Conservation (phyloP, 2,329 filamentous ascomycete species). For the Penicillium sp. region DNA sequence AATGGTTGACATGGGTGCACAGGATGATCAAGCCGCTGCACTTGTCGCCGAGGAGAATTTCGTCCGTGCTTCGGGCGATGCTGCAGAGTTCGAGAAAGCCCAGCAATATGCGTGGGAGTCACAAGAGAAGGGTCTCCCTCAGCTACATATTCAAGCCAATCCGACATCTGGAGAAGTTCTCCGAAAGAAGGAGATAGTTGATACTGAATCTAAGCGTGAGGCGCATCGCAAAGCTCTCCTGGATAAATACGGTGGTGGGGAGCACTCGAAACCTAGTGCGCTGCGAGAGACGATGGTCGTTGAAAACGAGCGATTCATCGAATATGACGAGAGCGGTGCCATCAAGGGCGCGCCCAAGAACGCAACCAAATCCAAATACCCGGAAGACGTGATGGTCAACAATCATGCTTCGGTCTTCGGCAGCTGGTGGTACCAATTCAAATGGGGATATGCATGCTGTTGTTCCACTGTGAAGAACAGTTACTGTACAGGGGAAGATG, state of each 20-base stretch:
- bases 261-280: conserved; percentile 60
- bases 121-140: conserved; percentile 76
- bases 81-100: conserved; percentile 85
- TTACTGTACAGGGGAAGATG: conserved; percentile 92
- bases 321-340: conserved; percentile 87
- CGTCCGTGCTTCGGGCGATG: conserved; percentile 83
- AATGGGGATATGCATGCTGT: conserved; percentile 96
- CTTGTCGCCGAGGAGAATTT: conserved; percentile 93
- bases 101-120: conserved; percentile 93
- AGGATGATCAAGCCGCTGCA: conserved; percentile 74
- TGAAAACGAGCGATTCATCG: conserved; percentile 83
- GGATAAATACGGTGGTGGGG: conserved; percentile 78
- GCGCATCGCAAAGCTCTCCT: conserved; percentile 69
- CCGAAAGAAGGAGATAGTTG: conserved; percentile 75
- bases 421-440: conserved; percentile 94
- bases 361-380: conserved; percentile 82
- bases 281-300: conserved; percentile 68
- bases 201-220: conserved; percentile 66
- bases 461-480: conserved; percentile 93
- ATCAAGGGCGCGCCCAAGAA: conserved; percentile 84
- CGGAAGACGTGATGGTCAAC: conserved; percentile 81
- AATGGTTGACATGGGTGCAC: conserved; percentile 82
- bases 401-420: conserved; percentile 95
- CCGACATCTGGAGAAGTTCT: conserved; percentile 87
- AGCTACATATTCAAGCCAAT: conserved; percentile 91